Evolutionary conservation across 768 basidiomycete genomes (phyloP), one percentile per base, ranked within the genome.

Genomic region (Gautieria morchelliformis): DNA sequence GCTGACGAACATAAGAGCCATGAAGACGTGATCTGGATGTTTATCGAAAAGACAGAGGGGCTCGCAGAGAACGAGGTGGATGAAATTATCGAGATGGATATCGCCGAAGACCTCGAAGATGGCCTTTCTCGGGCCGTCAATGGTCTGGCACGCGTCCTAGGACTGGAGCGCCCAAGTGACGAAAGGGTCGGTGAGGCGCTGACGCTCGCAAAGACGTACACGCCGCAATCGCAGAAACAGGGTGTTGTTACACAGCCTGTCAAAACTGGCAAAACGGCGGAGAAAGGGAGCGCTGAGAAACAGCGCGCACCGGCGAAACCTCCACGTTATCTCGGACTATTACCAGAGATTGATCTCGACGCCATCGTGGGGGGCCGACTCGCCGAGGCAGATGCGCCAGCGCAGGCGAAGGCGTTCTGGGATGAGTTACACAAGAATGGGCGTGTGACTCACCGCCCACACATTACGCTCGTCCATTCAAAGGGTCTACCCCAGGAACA

Each of bases 391-490:
- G 68, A 61, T 17, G 75, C 69, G 32, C 64, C 66, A 20, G 58
- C 64, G 20, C 59, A 61, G 1, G 71, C 71, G 12, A 70, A 63
- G 55, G 46, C 58, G 5, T 76, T 89, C 58, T 88, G 82, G 78
- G 63, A 67, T 0, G 51, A 63, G 8, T 65, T 94, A 32, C 72
- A 76, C 56, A 42, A 51, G 9, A 68, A 69, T 0, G 65, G 72
- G 5, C 75, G 88, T 24, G 68, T 95, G 14, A 66, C 78, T 15
- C 62, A 68, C 41, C 71, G 77, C 4, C 92, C 94, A 1, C 96
- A 98, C 70, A 76, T 96, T 56, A 98, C 95, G 1, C 72, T 98
- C 59, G 85, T 86, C 32, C 96, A 99, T 69, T 67, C 68, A 61
- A 83, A 82, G 20, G 58, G 69, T n/a, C 69, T 76, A 5, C 68